Evolutionary conservation across 2,329 filamentous ascomycete species (phyloP).

Genomic region (Tympanopsis confertula): DNA sequence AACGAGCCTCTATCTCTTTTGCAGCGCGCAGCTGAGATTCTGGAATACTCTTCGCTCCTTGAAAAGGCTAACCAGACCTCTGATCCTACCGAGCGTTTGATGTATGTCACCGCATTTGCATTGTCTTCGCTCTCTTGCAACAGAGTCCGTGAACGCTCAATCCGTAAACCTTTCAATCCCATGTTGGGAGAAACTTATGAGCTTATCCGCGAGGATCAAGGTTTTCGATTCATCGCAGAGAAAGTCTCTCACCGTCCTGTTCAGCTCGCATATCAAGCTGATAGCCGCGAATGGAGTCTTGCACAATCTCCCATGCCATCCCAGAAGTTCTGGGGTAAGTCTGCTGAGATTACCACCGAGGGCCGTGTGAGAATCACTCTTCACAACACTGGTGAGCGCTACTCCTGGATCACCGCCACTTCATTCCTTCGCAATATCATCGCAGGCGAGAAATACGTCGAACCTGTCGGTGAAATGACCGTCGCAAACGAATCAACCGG

Average conservation of each 20-base stretch:
- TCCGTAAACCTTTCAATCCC: conserved; percentile 94
- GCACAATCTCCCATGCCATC: conserved; percentile 77
- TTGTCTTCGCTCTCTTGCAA: conserved; percentile 73
- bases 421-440: conserved; percentile 93
- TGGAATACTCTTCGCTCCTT: conserved; percentile 81
- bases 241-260: conserved; percentile 92
- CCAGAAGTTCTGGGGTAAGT: conserved; percentile 99
- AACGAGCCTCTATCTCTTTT: conserved; percentile 86
- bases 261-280: conserved; percentile 84
- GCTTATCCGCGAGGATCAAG: conserved; percentile 74
- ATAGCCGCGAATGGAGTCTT: conserved; percentile 74
- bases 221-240: conserved; percentile 85
- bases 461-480: conserved; percentile 83
- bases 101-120: conserved; percentile 83
- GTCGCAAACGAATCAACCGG: conserved; percentile 75
- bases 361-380: conserved; percentile 72
- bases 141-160: conserved; percentile 78
- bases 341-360: conserved; percentile 84
- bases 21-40: conserved; percentile 77
- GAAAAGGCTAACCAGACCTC: conserved; percentile 59
- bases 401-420: conserved; percentile 79
- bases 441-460: conserved; percentile 94
- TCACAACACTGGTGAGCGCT: conserved; percentile 66
- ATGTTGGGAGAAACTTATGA: conserved; percentile 94
- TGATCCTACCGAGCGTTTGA: conserved; percentile 55